Evolutionary conservation across 257 asterid species (phyloP).

Genomic region (Solanum boliviense): DNA sequence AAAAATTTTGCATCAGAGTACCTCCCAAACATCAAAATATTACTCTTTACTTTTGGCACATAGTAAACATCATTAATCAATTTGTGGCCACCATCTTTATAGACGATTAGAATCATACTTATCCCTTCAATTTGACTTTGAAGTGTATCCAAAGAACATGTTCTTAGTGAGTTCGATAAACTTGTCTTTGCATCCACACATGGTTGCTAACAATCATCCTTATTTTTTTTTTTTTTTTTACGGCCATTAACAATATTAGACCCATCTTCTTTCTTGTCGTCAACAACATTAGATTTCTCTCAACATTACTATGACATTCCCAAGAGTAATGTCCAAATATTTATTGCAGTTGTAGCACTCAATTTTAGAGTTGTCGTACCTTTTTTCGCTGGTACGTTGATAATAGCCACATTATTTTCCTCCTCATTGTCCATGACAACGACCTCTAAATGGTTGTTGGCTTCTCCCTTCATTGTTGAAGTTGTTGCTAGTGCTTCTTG

Average conservation of each 20-base stretch:
- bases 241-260: background rate
- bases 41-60: background rate
- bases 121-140: background rate
- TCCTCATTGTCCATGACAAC: background rate
- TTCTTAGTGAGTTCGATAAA: background rate
- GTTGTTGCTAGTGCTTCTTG: background rate
- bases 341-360: background rate
- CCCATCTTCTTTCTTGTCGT: background rate
- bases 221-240: too few species aligned
- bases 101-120: background rate
- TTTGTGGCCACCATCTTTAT: background rate
- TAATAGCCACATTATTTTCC: background rate
- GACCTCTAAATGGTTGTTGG: background rate
- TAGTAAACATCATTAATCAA: background rate
- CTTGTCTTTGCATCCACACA: background rate
- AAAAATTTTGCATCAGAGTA: conserved; percentile 44
- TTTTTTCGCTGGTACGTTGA: background rate
- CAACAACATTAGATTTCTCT: background rate
- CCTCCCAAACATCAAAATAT: conserved; percentile 33
- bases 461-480: background rate
- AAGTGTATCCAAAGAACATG: background rate
- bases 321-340: background rate
- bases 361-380: background rate
- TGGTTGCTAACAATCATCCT: background rate
- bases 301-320: background rate